Evolutionary conservation across 2,329 filamentous ascomycete species (phyloP).

Genomic region (Colletotrichum caudatum): DNA sequence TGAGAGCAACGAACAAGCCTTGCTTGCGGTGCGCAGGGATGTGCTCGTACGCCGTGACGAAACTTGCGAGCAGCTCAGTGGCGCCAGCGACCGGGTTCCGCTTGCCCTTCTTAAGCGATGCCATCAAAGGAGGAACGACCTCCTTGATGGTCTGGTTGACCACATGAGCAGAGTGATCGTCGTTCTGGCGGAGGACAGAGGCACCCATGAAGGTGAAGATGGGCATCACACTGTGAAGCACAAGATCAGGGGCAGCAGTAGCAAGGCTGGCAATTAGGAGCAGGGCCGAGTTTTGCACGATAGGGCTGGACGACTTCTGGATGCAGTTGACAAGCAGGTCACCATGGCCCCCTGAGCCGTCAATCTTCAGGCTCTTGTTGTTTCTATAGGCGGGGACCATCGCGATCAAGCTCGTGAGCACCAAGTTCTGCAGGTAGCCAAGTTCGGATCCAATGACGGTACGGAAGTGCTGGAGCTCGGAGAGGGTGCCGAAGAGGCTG

Average conservation of each 20-base stretch:
- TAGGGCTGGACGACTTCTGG: conserved; percentile 88
- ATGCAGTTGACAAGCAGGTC: conserved; percentile 96
- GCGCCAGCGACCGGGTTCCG: conserved; percentile 83
- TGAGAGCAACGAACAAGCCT: conserved; percentile 84
- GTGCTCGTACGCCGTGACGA: conserved; percentile 95
- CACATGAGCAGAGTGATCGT: conserved; percentile 96
- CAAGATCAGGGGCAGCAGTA: conserved; percentile 87
- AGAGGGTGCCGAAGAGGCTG: conserved; percentile 85
- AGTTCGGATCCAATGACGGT: conserved; percentile 85
- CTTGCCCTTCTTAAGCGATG: conserved; percentile 84
- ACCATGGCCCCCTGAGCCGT: conserved; percentile 83
- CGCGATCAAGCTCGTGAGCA: conserved; percentile 82
- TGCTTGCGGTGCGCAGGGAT: conserved; percentile 88
- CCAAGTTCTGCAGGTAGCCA: conserved; percentile 88
- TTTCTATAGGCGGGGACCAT: conserved; percentile 83
- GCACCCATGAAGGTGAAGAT: conserved; percentile 99
- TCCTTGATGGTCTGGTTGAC: conserved; percentile 95
- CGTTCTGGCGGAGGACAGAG: conserved; percentile 89
- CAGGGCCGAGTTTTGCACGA: conserved; percentile 92
- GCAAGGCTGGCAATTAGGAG: conserved; percentile 89
- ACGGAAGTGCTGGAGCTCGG: conserved; percentile 87
- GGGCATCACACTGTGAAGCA: conserved; percentile 98
- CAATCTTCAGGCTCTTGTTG: conserved; percentile 72
- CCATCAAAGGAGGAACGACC: conserved; percentile 91
- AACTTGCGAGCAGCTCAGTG: conserved; percentile 92